Evolutionary conservation across 108 stramenopile genomes (phyloP), one percentile per base, ranked within the genome.

Genomic region (Nannochloropsis gaditana): DNA sequence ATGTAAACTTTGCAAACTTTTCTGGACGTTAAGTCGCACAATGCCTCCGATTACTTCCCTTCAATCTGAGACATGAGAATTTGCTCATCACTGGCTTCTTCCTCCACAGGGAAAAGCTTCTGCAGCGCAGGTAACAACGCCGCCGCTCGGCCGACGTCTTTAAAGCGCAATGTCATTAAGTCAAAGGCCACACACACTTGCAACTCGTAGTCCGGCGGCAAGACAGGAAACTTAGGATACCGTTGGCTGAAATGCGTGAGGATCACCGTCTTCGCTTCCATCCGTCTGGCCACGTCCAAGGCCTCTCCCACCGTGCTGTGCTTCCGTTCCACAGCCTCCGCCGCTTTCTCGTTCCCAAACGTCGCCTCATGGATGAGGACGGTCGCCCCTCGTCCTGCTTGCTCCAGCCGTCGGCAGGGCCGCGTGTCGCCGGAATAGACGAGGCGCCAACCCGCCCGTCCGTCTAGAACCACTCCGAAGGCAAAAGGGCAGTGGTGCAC

Each of bases 221-320:
- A 31, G 2, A 90, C 92, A 2, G 97, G 96, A 31, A 97, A 93
- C 84, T 93, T 92, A 21, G 97, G 98, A 91, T 97, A 98, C 1
- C 98, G 94, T 90, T 97, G 96, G 11, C 95, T 96, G 88, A 99
- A 99, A 88, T 99, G 98, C 45, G 96, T 97, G 50, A 99, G 89
- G 6, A 97, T 86, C 21, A 92, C 83, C 43, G 80, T 43, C 83
- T 93, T 89, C 6, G 95, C 97, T 17, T 92, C 87, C 96, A 96
- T 96, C 45, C 89, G 82, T 80, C 82, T 79, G 19, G 92, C 96
- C 45, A 98, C 92, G 5, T 80, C 85, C 80, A 91, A 43, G n/a
- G 91, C 91, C 87, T 91, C 91, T 15, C 45, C 85, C 21, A 96
- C 92, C 9, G 98, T 99, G 45, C 91, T 94, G 92, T 99, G 98